These are phyloP conservation scores for Aspergillus sp. DNA, from an alignment of 2,329 filamentous ascomycete species.

Conservation along the genomic window DNA sequence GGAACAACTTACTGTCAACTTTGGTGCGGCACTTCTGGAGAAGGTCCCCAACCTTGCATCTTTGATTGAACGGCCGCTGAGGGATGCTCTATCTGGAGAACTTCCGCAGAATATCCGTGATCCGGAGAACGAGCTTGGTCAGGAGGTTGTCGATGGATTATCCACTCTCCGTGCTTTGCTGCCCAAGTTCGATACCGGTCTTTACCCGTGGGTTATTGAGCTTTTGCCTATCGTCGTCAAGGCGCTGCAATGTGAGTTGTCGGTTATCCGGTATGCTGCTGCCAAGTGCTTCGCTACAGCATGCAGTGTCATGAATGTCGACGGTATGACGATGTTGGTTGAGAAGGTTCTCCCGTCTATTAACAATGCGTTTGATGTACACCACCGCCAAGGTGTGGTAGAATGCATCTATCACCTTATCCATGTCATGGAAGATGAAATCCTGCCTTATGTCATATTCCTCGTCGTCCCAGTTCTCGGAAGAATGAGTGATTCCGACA, in stretches of 20 bases:
- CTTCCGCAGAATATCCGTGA: slow-evolving; percentile 68
- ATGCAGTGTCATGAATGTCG: slow-evolving; percentile 90
- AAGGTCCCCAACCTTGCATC: slow-evolving; percentile 73
- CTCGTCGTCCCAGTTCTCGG: slow-evolving; percentile 94
- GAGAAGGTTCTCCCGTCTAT: slow-evolving; percentile 89
- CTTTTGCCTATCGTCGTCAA: slow-evolving; percentile 81
- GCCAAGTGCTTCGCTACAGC: slow-evolving; percentile 96
- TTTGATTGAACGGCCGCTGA: slow-evolving; percentile 76
- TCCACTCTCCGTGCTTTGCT: slow-evolving; percentile 86
- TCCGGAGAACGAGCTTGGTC: slow-evolving; percentile 68
- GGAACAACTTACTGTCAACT: slow-evolving; percentile 74
- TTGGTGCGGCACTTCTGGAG: slow-evolving; percentile 70
- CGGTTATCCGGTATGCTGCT: slow-evolving; percentile 91
- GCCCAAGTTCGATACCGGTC: slow-evolving; percentile 71
- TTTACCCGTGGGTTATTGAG: slow-evolving; percentile 74
- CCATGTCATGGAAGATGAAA: slow-evolving; percentile 93
- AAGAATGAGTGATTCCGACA: slow-evolving; percentile 97
- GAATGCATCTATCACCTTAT: slow-evolving; percentile 96
- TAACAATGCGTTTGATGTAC: slow-evolving; percentile 80
- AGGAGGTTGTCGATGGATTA: slow-evolving; percentile 88
- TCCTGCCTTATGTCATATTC: slow-evolving; percentile 97
- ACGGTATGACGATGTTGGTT: slow-evolving; percentile 92
- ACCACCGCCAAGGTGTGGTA: slow-evolving; percentile 85
- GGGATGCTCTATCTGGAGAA: slow-evolving; percentile 63
- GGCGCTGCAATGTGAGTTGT: slow-evolving; percentile 78